phyloP scores from a whole-genome alignment of 2,329 filamentous ascomycete species.

The Cladosporium sp. region DNA sequence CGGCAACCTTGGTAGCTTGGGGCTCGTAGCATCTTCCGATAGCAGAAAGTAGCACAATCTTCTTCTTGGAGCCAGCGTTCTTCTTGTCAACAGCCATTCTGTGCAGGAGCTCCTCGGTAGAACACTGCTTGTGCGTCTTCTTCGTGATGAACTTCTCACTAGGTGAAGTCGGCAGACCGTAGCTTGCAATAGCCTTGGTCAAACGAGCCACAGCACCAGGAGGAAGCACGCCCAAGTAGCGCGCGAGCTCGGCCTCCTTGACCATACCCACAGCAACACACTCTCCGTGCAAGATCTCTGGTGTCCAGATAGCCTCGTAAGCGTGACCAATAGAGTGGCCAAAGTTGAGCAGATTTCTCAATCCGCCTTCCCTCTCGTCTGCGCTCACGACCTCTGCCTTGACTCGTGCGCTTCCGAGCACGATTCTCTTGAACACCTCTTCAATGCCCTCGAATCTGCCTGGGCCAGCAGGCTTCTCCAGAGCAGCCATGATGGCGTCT shows the following conservation, averaged over 20 bases:
- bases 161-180: slow-evolving; percentile 82
- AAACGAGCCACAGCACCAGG: slow-evolving; percentile 86
- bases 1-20: slow-evolving; percentile 84
- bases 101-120: slow-evolving; percentile 78
- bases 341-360: slow-evolving; percentile 94
- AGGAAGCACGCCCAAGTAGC: slow-evolving; percentile 80
- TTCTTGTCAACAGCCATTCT: slow-evolving; percentile 99
- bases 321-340: slow-evolving; percentile 98
- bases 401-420: slow-evolving; percentile 85
- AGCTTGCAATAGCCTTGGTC: slow-evolving; percentile 91
- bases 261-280: slow-evolving; percentile 98
- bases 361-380: slow-evolving; percentile 89
- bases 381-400: slow-evolving; percentile 93
- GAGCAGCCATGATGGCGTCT: slow-evolving; percentile 69
- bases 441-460: slow-evolving; percentile 68
- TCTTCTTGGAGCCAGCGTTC: slow-evolving; percentile 93
- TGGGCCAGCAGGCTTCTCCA: slow-evolving; percentile 59
- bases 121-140: slow-evolving; percentile 83
- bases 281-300: slow-evolving; percentile 93
- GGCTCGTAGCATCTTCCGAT: slow-evolving; percentile 88
- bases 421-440: slow-evolving; percentile 58
- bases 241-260: slow-evolving; percentile 90
- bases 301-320: slow-evolving; percentile 91
- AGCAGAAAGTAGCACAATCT: slow-evolving; percentile 86
- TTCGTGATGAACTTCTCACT: slow-evolving; percentile 80